Evolutionary conservation across 257 asterid genomes (phyloP).

Genomic region (Ilex aquifolium): DNA sequence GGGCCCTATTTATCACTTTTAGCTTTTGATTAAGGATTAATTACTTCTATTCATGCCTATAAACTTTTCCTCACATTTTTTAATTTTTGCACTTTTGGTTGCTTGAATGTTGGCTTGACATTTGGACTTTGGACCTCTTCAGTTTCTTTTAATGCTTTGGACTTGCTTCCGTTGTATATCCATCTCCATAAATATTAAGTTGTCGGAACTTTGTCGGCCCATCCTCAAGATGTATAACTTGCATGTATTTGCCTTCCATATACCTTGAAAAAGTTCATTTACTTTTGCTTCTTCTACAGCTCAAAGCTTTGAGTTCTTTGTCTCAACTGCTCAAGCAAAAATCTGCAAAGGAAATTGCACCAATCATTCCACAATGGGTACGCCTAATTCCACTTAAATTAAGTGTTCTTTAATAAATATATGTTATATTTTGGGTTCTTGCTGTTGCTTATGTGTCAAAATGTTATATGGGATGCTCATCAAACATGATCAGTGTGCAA

Average conservation of each 20-base stretch:
- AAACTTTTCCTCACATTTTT: no score
- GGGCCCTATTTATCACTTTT: no score
- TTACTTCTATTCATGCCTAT: no score
- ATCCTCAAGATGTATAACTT: not conserved
- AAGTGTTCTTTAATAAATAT: constrained; percentile 9
- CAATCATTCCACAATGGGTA: constrained; percentile 89
- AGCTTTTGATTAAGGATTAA: no score
- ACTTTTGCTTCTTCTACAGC: constrained; percentile 45
- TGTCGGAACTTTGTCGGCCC: no score
- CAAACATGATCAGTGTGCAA: not conserved
- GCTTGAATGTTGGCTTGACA: no score
- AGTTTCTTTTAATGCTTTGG: no score
- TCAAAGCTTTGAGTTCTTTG: constrained; percentile 80
- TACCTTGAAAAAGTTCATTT: constrained; percentile 19
- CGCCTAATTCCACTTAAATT: constrained; percentile 15
- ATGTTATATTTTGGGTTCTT: not conserved
- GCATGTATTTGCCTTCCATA: constrained; percentile 4
- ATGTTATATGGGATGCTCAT: not conserved
- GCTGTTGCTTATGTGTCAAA: not conserved
- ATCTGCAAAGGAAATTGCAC: constrained; percentile 57
- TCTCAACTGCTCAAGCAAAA: constrained; percentile 67
- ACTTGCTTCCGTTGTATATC: no score
- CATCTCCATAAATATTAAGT: no score
- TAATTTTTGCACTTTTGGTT: no score
- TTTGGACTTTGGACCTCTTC: no score